A percentile compares a stretch with the other conserved stretches of the same genome.
These are phyloP conservation scores for Candida maesae DNA, from an alignment of 805 yeast species.

Conservation along the genomic window DNA sequence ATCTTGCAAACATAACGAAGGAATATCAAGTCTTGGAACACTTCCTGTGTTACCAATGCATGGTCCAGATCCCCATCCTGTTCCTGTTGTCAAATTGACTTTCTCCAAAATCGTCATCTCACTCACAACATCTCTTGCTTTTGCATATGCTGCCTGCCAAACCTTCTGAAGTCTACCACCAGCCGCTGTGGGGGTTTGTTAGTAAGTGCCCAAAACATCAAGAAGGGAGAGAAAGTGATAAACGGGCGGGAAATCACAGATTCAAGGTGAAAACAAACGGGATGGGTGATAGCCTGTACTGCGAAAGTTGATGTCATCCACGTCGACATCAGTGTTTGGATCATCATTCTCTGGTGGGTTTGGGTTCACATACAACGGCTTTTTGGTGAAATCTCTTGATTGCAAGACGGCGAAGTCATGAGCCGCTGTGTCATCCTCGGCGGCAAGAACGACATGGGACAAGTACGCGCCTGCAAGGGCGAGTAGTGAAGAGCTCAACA, in stretches of 20 bases:
- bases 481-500: not conserved
- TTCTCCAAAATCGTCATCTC: slow-evolving; percentile 56
- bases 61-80: slow-evolving; percentile 61
- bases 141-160: slow-evolving; percentile 56
- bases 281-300: slow-evolving; percentile 24
- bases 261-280: slow-evolving; percentile 17
- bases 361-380: slow-evolving; percentile 24
- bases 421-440: not conserved
- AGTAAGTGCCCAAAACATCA: slow-evolving; percentile 4
- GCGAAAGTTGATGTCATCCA: slow-evolving; percentile 20
- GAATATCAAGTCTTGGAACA: slow-evolving; percentile 50
- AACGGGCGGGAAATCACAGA: not conserved
- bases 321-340: slow-evolving; percentile 11
- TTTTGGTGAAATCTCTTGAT: slow-evolving; percentile 15
- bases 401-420: not conserved
- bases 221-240: no score
- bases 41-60: slow-evolving; percentile 61
- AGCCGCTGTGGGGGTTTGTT: slow-evolving; percentile 20
- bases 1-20: slow-evolving; percentile 56
- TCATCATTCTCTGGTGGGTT: slow-evolving; percentile 14
- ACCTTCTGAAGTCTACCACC: slow-evolving; percentile 47
- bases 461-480: not conserved
- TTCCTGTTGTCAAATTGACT: slow-evolving; percentile 60
- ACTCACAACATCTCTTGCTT: slow-evolving; percentile 51
- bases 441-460: slow-evolving; percentile 6